Percentiles rank a stretch among this genome's conserved stretches.
phyloP scores from a whole-genome alignment of 768 basidiomycete genomes.

The Kwoniella botswanensis region DNA sequence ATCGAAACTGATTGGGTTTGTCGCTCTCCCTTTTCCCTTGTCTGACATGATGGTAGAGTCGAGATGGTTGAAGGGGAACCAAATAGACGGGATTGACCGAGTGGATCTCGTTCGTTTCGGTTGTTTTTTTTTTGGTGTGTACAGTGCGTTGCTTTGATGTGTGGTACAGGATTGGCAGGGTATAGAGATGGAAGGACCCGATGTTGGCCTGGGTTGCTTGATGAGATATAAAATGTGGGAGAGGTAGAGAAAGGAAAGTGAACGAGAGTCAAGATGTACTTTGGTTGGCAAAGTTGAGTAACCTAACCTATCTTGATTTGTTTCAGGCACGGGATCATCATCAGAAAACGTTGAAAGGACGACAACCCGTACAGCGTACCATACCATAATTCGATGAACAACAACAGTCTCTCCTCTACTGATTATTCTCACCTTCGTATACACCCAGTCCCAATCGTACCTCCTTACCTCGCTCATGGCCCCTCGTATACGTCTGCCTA shows the following conservation, averaged over 20 bases:
- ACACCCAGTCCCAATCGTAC: too few species aligned
- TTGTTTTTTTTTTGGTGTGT: not conserved
- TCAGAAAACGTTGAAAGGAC: too few species aligned
- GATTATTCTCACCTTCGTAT: too few species aligned
- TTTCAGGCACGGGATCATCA: not conserved
- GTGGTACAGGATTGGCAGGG: not conserved
- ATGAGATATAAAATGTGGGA: too few species aligned
- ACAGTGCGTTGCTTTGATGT: too few species aligned
- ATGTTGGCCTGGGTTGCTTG: too few species aligned
- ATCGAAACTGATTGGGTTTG: conserved; percentile 9
- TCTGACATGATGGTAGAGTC: conserved; percentile 25
- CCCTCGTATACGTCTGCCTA: conserved; percentile 41
- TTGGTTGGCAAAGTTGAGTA: not conserved
- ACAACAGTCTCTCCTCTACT: too few species aligned
- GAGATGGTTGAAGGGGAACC: conserved; percentile 6
- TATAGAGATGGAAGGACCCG: accelerated
- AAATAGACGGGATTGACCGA: conserved; percentile 18
- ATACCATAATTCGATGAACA: too few species aligned
- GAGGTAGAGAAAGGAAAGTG: not conserved
- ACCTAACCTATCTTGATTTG: not conserved
- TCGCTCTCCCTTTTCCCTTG: conserved; percentile 39
- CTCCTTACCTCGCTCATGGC: conserved; percentile 21
- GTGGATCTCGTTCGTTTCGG: not conserved
- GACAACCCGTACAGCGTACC: too few species aligned
- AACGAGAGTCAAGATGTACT: not conserved